Base-by-base conservation (phyloP, 148 eudicot species). In the Rhododendron molle region DNA sequence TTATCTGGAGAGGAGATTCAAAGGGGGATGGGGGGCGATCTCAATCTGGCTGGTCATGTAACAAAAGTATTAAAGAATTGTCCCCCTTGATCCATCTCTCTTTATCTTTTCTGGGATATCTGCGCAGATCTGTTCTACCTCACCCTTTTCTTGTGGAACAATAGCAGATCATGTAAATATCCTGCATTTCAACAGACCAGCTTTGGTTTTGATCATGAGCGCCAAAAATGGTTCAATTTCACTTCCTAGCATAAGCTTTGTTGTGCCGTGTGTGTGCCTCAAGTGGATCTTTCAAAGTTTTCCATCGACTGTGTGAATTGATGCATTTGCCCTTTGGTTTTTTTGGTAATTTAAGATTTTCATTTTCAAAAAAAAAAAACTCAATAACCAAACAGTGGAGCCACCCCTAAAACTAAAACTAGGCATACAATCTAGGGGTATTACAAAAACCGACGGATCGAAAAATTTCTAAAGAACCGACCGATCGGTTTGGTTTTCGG, bases 141-240 rank as follows among this genome's bases (percentile, higher is more conserved):
- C 34, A 3, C 36, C 26, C 15, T 43, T 78, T 78, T 78, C 32
- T 78, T 43, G 2, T 26, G 54, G 20, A 47, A n/a, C 81, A n/a
- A 78, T n/a, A n/a, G 30, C 56, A 26, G 81, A 49, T 79, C 34
- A 49, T 49, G 81, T 79, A 79, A 47, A 79, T 79, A 34, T 46
- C n/a, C 30, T 18, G 32, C n/a, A 16, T 74, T 34, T 18, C 47
- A 20, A 74, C 78, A 16, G 47, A 38, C n/a, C n/a, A 16, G n/a
- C n/a, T 74, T 74, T 16, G 49, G 46, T 76, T 76, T 21, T 40
- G 52, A 23, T 77, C 50, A 26, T 49, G 28, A 62, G 81, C 38
- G 15, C 56, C 30, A 79, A 49, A 79, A 79, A 79, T 79, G 38
- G 23, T 62, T 52, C 62, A 30, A 28, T 47, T 79, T 71, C 36